phyloP scores from a whole-genome alignment of 192 early-diverging fungal genomes.

The Podila horticola region DNA sequence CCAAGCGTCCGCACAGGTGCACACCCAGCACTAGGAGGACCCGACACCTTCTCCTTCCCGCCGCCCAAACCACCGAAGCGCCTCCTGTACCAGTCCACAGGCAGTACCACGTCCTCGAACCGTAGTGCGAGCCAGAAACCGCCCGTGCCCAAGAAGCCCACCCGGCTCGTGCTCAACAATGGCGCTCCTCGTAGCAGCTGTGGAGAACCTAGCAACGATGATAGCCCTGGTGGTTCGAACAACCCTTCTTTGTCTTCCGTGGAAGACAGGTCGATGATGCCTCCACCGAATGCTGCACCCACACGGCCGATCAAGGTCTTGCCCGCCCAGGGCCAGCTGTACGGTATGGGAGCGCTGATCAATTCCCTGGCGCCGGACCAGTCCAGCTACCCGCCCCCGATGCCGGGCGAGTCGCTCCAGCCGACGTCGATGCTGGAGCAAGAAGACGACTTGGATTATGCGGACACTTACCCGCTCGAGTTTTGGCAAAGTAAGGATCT shows the following conservation, averaged over 20 bases:
- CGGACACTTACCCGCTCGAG: background rate
- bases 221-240: no score
- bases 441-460: background rate
- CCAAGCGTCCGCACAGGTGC: background rate
- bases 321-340: slow-evolving; percentile 24
- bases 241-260: no score
- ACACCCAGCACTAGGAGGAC: background rate
- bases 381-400: background rate
- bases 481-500: background rate
- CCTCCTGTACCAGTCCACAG: slow-evolving; percentile 24
- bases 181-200: background rate
- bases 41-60: background rate
- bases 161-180: slow-evolving; percentile 4
- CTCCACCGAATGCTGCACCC: background rate
- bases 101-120: slow-evolving; percentile 39
- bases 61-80: slow-evolving; percentile 45
- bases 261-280: background rate
- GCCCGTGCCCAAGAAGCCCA: slow-evolving; percentile 38
- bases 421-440: background rate
- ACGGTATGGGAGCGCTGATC: slow-evolving; percentile 13
- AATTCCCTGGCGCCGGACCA: background rate
- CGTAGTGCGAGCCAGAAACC: slow-evolving; percentile 20
- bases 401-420: background rate
- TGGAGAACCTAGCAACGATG: background rate
- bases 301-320: slow-evolving; percentile 8